phyloP scores from a whole-genome alignment of 2,329 filamentous ascomycete genomes.

The Thermoascus crustaceus region DNA sequence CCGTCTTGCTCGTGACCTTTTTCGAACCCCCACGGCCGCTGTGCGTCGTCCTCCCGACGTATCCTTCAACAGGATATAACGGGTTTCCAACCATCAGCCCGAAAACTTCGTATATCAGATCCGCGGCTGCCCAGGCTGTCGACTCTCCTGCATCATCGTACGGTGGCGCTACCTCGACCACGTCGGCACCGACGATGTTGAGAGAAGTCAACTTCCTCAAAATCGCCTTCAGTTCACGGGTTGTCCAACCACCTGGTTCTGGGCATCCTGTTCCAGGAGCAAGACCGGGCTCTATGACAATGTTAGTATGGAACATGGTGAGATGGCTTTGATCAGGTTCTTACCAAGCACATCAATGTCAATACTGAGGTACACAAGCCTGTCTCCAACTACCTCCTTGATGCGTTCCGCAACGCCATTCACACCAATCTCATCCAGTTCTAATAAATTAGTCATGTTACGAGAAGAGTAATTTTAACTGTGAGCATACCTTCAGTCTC shows the following conservation, averaged over 20 bases:
- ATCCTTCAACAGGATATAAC: not conserved
- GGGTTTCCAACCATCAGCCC: not conserved
- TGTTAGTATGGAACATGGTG: not conserved
- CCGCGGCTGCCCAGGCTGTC: not conserved
- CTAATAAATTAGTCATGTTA: not conserved
- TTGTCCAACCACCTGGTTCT: not conserved
- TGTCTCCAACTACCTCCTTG: not conserved
- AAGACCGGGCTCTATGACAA: not conserved
- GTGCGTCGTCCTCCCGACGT: not conserved
- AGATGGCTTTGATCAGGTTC: not conserved
- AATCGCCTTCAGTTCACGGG: not conserved
- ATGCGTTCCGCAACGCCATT: not conserved
- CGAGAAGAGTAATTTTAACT: not conserved
- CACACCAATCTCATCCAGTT: not conserved
- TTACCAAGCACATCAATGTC: not conserved
- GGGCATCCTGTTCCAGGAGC: not conserved
- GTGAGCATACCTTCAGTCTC: not conserved
- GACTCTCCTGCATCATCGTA: not conserved
- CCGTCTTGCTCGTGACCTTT: not conserved
- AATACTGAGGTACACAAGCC: conserved; percentile 1
- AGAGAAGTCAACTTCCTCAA: not conserved
- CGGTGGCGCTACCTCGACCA: not conserved
- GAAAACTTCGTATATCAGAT: not conserved
- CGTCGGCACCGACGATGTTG: not conserved
- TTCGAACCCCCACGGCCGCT: not conserved